Base-by-base conservation (phyloP, 2,329 filamentous ascomycete species). In the Ceratocystis harringtonii region DNA sequence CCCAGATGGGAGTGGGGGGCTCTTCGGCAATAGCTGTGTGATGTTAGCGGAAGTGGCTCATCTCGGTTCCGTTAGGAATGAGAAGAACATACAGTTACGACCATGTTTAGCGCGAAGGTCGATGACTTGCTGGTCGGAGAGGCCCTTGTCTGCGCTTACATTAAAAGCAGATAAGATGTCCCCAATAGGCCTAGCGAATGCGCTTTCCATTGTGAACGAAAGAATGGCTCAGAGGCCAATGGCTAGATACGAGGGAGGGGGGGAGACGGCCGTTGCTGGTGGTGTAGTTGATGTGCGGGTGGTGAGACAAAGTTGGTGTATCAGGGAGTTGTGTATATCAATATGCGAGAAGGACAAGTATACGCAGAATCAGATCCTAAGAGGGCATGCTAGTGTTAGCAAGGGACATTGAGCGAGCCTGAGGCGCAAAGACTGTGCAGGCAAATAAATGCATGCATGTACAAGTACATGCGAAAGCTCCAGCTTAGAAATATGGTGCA, bases 1-100 rank as follows among this genome's bases (percentile, higher is more conserved):
- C 84, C 94, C 92, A 99, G 61, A 99, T 75, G 48, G 94, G 94
- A 41, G 94, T 99, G 2, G 94, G 91, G 64, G 94, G 94, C 70
- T 99, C 94, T 78, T 99, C 94, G 58, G 81, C 77, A 68, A 85
- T 85, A 61, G 81, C 82, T 84, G 15, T 55, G 19, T 48, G 22
- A 15, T 43, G 55, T 61, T 43, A 66, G 60, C 28, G 52, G 12
- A 41, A 41, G 36, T 1, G 36, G 4, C 36, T 41, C 36, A 41
- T 41, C 12, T 41, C 12, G 36, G 10, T 3, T 41, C 36, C 36
- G 36, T 1, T 41, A 15, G 36, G 12, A 41, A 41, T 41, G 36
- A 15, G 10, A 41, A 36, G 3, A 12, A 41, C 63, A n/a, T 63
- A 88, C 85, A 79, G 79, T 88, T 88, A 73, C 80, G 83, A 69